Conservation (phyloP, 164 flowering plant species). For the Sedum album region DNA sequence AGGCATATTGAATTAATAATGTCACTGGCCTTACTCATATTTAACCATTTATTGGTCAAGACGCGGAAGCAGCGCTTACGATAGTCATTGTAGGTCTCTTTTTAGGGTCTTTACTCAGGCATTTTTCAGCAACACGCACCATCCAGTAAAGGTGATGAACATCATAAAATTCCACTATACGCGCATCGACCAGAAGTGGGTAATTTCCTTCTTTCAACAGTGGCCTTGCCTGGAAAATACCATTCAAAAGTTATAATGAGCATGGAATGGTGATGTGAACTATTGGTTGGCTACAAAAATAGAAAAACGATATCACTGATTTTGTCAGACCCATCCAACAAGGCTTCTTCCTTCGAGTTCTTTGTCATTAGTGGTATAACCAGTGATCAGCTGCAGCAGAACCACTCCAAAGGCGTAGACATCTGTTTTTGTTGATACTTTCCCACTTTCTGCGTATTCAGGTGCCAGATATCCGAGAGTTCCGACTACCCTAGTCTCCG, state of each 20-base stretch:
- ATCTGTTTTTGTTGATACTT: slow-evolving; percentile 57
- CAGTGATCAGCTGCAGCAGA: slow-evolving; percentile 56
- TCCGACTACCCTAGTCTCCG: slow-evolving; percentile 50
- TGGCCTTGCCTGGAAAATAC: slow-evolving; percentile 54
- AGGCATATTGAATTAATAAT: not conserved
- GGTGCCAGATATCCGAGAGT: slow-evolving; percentile 73
- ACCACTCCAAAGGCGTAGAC: slow-evolving; percentile 70
- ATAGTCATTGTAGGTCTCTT: slow-evolving; percentile 39
- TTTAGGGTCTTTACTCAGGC: slow-evolving; percentile 46
- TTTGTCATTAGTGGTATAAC: slow-evolving; percentile 43
- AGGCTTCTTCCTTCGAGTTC: slow-evolving; percentile 42
- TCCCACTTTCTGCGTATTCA: slow-evolving; percentile 67
- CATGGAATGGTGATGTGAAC: not conserved
- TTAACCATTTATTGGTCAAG: not conserved
- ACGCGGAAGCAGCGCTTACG: slow-evolving; percentile 20
- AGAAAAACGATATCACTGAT: not conserved
- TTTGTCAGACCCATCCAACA: slow-evolving; percentile 53
- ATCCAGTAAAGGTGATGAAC: slow-evolving; percentile 62
- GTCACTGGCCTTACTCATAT: not conserved
- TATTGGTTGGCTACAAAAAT: too few relatives aligned
- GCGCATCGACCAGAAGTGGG: slow-evolving; percentile 47
- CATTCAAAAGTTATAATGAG: not conserved
- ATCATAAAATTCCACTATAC: slow-evolving; percentile 47
- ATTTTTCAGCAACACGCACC: slow-evolving; percentile 54
- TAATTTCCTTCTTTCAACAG: slow-evolving; percentile 53